Conservation (phyloP, 2,329 filamentous ascomycete species). For the Ceratocystis diversiconidia region DNA sequence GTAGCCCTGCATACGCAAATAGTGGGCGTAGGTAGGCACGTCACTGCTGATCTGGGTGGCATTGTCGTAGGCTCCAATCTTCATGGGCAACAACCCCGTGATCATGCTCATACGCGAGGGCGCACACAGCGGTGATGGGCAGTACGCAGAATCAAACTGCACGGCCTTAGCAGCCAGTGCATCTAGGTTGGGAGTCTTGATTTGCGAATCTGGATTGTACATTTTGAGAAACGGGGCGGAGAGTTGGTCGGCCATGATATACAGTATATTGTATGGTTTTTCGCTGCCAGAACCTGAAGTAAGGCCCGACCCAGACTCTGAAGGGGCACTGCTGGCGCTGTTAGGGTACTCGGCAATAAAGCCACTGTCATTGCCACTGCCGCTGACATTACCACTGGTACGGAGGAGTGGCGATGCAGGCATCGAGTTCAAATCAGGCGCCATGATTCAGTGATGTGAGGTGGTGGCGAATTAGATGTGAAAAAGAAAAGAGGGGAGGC, state of each 20-base stretch:
- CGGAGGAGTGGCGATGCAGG: slow-evolving; percentile 36
- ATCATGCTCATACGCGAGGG: slow-evolving; percentile 92
- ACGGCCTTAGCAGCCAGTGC: slow-evolving; percentile 66
- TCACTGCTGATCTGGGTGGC: slow-evolving; percentile 72
- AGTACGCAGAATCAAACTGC: slow-evolving; percentile 88
- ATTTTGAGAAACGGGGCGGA: slow-evolving; percentile 82
- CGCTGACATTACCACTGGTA: slow-evolving; percentile 21
- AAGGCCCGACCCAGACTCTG: slow-evolving; percentile 18
- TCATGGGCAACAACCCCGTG: slow-evolving; percentile 77
- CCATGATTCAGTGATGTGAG: slow-evolving; percentile 33
- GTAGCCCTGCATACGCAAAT: slow-evolving; percentile 70
- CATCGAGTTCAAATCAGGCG: slow-evolving; percentile 61
- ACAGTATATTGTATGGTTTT: slow-evolving; percentile 36
- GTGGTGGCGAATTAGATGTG: background rate
- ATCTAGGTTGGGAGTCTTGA: slow-evolving; percentile 85
- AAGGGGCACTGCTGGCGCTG: background rate
- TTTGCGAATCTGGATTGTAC: slow-evolving; percentile 76
- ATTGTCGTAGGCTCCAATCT: slow-evolving; percentile 86
- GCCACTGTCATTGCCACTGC: slow-evolving; percentile 5
- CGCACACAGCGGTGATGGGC: slow-evolving; percentile 81
- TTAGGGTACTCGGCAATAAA: background rate
- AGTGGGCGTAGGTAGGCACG: slow-evolving; percentile 83
- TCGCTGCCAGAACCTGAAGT: slow-evolving; percentile 17
- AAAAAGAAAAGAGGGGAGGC: background rate
- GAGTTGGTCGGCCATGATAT: slow-evolving; percentile 96